Base-by-base conservation (phyloP, 2,329 filamentous ascomycete genomes). In the Elsinoe ampelina region DNA sequence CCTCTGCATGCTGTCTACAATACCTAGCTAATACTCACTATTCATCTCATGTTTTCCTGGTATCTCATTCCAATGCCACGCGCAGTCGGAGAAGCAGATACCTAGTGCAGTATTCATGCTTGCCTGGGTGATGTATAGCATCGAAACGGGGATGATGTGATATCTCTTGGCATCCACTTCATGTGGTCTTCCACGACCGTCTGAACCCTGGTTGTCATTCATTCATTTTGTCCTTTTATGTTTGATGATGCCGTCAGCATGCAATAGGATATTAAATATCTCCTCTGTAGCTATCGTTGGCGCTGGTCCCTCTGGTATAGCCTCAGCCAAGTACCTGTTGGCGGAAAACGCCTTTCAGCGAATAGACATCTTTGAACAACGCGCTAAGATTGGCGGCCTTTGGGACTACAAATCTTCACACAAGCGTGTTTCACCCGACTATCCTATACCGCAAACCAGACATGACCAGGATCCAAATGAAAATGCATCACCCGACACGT, bases 281-380 rank as follows among this genome's bases (percentile, higher is more conserved):
- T 50, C 41, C 11, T 56, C 54, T 22, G 19, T 36, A 35, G 50
- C 50, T 50, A 55, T 38, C 19, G 57, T 57, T 20, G 20, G 20
- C 12, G 15, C 55, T 82, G 80, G 91, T 0, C 87, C 91, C 0
- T 81, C 81, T 60, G 91, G 92, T 3, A 75, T 95, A 3, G 81
- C 85, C 22, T 83, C 86, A 20, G 89, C 89, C 55, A 93, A 89
- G 62, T 91, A 91, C 66, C 77, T 96, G 15, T 68, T 80, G 10
- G 88, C 86, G 0, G 89, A 87, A 64, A 85, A 77, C 66, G 75
- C 68, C 1, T 93, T 93, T 65, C 73, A 82, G 11, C 79, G 75
- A 30, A 84, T 97, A 59, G 80, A 84, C 59, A 71, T 96, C 38
- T 95, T 87, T 65, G 93, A 97, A 71, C 89, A 95, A 70, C 84